Conservation (phyloP, 768 basidiomycete species). For the Amanita pallidorosea region DNA sequence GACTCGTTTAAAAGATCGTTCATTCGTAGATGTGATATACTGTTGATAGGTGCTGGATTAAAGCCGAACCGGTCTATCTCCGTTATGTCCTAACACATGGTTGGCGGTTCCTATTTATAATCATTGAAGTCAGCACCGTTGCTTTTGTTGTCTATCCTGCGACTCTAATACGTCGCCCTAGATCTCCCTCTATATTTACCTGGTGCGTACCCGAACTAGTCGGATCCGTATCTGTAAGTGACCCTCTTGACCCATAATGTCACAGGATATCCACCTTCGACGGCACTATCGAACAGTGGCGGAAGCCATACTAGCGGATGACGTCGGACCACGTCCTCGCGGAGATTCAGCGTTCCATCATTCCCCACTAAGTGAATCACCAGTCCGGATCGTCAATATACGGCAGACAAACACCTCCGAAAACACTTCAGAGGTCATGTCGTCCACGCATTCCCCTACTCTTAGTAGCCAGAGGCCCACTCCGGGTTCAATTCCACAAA, state of each 20-base stretch:
- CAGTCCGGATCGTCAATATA: background rate
- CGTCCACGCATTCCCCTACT: background rate
- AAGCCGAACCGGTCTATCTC: conserved; percentile 6
- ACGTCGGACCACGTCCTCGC: background rate
- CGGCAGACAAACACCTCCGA: background rate
- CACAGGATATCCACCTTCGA: background rate
- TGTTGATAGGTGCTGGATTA: conserved; percentile 8
- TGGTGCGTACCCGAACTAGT: background rate
- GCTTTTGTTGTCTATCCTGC: background rate
- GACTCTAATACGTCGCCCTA: background rate
- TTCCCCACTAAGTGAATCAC: background rate
- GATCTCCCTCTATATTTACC: background rate
- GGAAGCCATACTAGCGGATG: background rate
- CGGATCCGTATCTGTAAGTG: no score
- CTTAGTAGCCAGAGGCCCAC: background rate
- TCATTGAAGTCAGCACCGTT: conserved; percentile 13
- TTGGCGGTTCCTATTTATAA: conserved; percentile 9
- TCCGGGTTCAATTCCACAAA: background rate
- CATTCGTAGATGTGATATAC: background rate
- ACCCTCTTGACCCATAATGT: background rate
- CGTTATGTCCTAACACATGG: conserved; percentile 9
- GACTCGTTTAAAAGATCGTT: background rate
- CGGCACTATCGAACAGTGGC: conserved; percentile 1
- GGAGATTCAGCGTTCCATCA: background rate
- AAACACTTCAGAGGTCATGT: background rate